phyloP scores from a whole-genome alignment of 306 rosid genomes.

The Cicer chorassanicum region DNA sequence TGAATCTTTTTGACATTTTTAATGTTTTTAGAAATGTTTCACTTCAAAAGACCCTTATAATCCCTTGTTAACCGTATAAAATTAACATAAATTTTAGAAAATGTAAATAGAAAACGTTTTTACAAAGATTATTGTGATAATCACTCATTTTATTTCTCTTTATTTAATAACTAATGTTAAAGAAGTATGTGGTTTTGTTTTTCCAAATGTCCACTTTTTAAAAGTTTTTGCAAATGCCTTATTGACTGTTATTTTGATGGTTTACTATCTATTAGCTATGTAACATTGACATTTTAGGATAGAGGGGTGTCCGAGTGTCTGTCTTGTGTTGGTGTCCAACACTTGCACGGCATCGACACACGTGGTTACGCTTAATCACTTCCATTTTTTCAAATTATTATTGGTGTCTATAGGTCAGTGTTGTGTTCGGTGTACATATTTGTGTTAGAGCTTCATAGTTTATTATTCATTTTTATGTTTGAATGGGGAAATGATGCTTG shows the following conservation, averaged over 20 bases:
- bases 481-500: conserved; percentile 24
- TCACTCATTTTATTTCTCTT: not conserved
- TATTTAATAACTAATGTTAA: not conserved
- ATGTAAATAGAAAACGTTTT: too few species aligned
- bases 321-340: not conserved
- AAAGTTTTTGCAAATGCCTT: not conserved
- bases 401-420: not conserved
- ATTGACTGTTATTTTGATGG: not conserved
- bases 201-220: not conserved
- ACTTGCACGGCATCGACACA: too few species aligned
- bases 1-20: too few species aligned
- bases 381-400: not conserved
- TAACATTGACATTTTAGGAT: not conserved
- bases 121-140: conserved; percentile 4
- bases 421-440: not conserved
- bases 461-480: conserved; percentile 13
- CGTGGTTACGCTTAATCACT: not conserved
- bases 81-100: too few species aligned
- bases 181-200: conserved; percentile 7
- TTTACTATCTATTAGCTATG: not conserved
- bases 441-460: not conserved
- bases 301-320: not conserved
- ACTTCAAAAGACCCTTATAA: too few species aligned
- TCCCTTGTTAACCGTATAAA: too few species aligned
- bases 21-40: too few species aligned